Percentiles rank a stretch among this genome's conserved stretches.
phyloP scores from a whole-genome alignment of 345 rosid genomes.

The Brassica nigra region DNA sequence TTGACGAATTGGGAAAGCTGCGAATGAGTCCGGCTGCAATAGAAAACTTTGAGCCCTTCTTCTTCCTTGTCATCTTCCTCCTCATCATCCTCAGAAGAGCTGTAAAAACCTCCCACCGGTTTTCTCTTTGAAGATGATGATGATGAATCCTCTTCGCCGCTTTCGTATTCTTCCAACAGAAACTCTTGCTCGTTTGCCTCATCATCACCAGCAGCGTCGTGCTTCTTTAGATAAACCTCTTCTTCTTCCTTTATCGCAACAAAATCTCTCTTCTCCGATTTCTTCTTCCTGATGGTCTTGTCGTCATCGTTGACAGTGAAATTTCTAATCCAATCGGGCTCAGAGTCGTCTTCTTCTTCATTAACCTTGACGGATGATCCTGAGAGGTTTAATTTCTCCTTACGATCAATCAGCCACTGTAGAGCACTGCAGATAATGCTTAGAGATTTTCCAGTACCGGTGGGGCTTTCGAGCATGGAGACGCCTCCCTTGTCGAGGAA shows the following conservation, averaged over 20 bases:
- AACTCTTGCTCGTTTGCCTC: slow-evolving; percentile 63
- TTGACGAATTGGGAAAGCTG: slow-evolving; percentile 87
- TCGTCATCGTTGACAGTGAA: slow-evolving; percentile 48
- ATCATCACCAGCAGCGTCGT: slow-evolving; percentile 25
- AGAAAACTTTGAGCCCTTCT: slow-evolving; percentile 57
- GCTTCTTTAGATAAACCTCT: slow-evolving; percentile 30
- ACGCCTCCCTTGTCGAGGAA: slow-evolving; percentile 82
- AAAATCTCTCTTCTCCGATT: slow-evolving; percentile 22
- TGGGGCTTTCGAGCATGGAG: slow-evolving; percentile 97
- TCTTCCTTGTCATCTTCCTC: slow-evolving; percentile 60
- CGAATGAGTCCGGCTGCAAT: slow-evolving; percentile 93
- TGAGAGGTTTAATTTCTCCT: slow-evolving; percentile 41
- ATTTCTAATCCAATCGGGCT: slow-evolving; percentile 83
- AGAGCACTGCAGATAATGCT: slow-evolving; percentile 85
- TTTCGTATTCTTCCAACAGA: slow-evolving; percentile 80
- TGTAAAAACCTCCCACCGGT: slow-evolving; percentile 36
- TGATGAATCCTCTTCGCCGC: slow-evolving; percentile 69
- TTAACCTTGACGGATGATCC: slow-evolving; percentile 29
- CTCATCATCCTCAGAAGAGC: slow-evolving; percentile 63
- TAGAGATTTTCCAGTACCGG: slow-evolving; percentile 92
- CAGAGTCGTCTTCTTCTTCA: slow-evolving; percentile 25
- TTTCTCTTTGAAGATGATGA: slow-evolving; percentile 61
- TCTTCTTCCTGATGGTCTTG: slow-evolving; percentile 40
- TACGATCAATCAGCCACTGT: slow-evolving; percentile 78
- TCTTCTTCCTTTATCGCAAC: slow-evolving; percentile 3